phyloP scores from a whole-genome alignment of 2,329 filamentous ascomycete species.

The Epichloe aotearoae region DNA sequence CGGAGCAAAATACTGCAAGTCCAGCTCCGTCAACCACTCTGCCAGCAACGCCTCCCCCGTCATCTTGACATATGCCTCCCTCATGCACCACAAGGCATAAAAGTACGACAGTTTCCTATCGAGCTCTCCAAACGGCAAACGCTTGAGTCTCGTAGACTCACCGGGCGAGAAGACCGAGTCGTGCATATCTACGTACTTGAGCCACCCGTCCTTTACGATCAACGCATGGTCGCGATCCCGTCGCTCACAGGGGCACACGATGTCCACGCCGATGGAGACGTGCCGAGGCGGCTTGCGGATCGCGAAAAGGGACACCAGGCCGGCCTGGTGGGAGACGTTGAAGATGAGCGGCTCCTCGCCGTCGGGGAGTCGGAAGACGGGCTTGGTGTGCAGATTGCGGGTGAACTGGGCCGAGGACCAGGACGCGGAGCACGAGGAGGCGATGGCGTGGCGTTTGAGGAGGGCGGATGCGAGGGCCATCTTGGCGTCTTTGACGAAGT shows the following conservation, averaged over 20 bases:
- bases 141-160: slow-evolving; percentile 51
- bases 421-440: slow-evolving; percentile 40
- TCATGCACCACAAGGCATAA: slow-evolving; percentile 66
- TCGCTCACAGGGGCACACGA: slow-evolving; percentile 64
- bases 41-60: slow-evolving; percentile 67
- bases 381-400: slow-evolving; percentile 42
- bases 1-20: slow-evolving; percentile 51
- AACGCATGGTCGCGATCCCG: slow-evolving; percentile 46
- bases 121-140: slow-evolving; percentile 16
- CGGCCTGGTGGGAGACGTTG: slow-evolving; percentile 69
- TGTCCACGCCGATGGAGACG: slow-evolving; percentile 52
- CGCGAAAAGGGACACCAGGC: slow-evolving; percentile 56
- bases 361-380: slow-evolving; percentile 36
- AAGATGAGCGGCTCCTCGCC: slow-evolving; percentile 43
- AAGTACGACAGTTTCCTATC: slow-evolving; percentile 49
- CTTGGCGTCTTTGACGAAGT: slow-evolving; percentile 58
- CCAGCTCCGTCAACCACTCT: slow-evolving; percentile 55
- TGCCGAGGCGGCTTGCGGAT: slow-evolving; percentile 21
- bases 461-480: slow-evolving; percentile 61
- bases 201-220: slow-evolving; percentile 46
- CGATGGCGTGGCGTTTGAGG: slow-evolving; percentile 58
- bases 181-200: slow-evolving; percentile 57
- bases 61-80: slow-evolving; percentile 75
- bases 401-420: slow-evolving; percentile 47
- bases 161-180: slow-evolving; percentile 51